Evolutionary conservation across 2,329 filamentous ascomycete species (phyloP).

Genomic region (Xylaria multiplex): DNA sequence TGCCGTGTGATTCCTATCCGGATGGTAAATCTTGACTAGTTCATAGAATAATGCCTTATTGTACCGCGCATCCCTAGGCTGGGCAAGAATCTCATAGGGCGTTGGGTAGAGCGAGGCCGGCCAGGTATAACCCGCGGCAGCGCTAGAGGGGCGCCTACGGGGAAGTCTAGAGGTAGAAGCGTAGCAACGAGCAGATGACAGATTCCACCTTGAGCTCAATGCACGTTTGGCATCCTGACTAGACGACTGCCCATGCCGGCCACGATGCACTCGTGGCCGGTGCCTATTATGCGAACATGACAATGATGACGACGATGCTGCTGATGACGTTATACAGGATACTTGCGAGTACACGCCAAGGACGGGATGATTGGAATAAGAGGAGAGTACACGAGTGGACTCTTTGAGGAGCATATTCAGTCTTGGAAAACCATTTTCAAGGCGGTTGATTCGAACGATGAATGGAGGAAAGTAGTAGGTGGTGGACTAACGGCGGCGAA

Average conservation of each 20-base stretch:
- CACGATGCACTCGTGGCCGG: conserved; percentile 27
- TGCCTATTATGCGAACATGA: conserved; percentile 35
- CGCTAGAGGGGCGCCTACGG: conserved; percentile 37
- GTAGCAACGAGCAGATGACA: conserved; percentile 37
- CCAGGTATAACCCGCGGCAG: conserved; percentile 52
- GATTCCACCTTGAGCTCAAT: conserved; percentile 1
- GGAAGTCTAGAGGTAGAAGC: conserved; percentile 43
- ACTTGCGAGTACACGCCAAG: conserved; percentile 37
- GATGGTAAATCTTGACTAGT: conserved; percentile 95
- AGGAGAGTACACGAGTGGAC: conserved; percentile 45
- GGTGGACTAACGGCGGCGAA: neutral
- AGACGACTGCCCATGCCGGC: neutral
- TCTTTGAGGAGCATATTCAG: conserved; percentile 48
- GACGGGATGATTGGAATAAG: conserved; percentile 36
- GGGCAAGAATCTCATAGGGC: conserved; percentile 87
- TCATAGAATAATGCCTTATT: conserved; percentile 87
- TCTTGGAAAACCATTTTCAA: conserved; percentile 29
- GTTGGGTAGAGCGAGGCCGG: conserved; percentile 68
- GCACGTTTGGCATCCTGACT: neutral
- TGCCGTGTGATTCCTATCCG: conserved; percentile 70
- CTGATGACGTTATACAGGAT: conserved; percentile 44
- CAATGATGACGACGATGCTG: conserved; percentile 41
- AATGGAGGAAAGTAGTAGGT: neutral
- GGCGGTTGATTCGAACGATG: neutral
- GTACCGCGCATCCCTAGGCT: conserved; percentile 71